Base-by-base conservation (phyloP, 179 eudicot species). In the Corrigiola litoralis region DNA sequence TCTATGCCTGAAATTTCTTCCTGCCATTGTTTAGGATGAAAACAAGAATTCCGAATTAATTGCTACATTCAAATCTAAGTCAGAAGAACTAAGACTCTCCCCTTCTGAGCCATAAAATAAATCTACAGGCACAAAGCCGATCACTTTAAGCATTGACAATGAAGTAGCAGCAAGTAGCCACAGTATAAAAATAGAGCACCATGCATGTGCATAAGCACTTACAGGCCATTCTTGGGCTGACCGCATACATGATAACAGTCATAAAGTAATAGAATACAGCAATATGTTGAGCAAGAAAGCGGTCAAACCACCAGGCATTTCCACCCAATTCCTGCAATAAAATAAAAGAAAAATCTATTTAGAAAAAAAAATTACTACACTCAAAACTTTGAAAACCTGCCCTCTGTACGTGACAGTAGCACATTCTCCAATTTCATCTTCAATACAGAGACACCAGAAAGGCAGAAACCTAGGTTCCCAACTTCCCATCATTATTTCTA, bases 221-320 rank as follows among this genome's bases (percentile, higher is more conserved):
- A 91, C 99, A 91, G 56, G 99, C 99, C 99, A 95, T 95, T 83
- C 99, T 85, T 54, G 99, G 99, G 73, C 97, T 95, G 72, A 95
- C 66, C 46, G 78, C 71, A 77, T 95, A 95, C 90, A 95, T 95
- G 62, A 82, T 29, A 40, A 81, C 97, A 13, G 81, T 85, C 97
- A 95, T 85, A 65, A 95, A 77, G 63, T 95, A 95, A 79, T 95
- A 95, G 45, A 95, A 67, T 61, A 88, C 27, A 16, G 99, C 99
- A 31, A 95, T 87, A 65, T 85, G 89, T 69, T 91, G 97, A 71
- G 97, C 89, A 71, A 95, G 89, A 69, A 95, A 81, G 11, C 97
- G 90, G 64, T 95, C 99, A 73, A 95, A 74, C 99, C 99, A 95
- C 92, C 81, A 82, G 72, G 88, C 76, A 85, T 95, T 81, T 60